These are phyloP conservation scores for Vachellia pachyceras DNA, from an alignment of 306 rosid species.

Conservation along the genomic window DNA sequence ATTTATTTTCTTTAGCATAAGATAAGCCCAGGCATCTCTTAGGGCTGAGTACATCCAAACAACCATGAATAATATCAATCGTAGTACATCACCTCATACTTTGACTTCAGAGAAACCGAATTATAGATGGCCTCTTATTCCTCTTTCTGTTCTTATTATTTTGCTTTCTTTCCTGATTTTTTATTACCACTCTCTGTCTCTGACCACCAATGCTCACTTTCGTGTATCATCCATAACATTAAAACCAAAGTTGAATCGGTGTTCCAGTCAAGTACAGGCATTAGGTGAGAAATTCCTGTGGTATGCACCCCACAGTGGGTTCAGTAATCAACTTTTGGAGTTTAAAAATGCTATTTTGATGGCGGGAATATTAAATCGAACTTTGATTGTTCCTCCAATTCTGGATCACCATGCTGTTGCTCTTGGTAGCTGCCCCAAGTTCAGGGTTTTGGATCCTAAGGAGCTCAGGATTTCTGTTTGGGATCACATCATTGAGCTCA, in stretches of 20 bases:
- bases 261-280: constrained; percentile 48
- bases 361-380: constrained; percentile 79
- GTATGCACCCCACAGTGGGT: constrained; percentile 93
- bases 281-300: constrained; percentile 64
- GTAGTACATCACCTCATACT: constrained; percentile 45
- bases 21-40: too few relatives aligned
- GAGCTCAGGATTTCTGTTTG: constrained; percentile 73
- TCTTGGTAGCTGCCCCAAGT: constrained; percentile 91
- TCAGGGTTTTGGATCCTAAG: constrained; percentile 57
- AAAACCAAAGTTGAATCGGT: constrained; percentile 33
- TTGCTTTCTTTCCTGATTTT: constrained; percentile 46
- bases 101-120: constrained; percentile 51
- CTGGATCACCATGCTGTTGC: constrained; percentile 89
- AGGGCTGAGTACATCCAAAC: neutral
- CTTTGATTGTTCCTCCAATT: constrained; percentile 78
- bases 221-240: constrained; percentile 28
- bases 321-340: constrained; percentile 88
- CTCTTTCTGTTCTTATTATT: constrained; percentile 38
- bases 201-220: constrained; percentile 32
- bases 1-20: too few relatives aligned
- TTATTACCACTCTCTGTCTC: constrained; percentile 50
- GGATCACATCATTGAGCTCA: constrained; percentile 40
- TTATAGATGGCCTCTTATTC: constrained; percentile 46
- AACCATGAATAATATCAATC: constrained; percentile 40
- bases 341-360: constrained; percentile 71